phyloP scores from a whole-genome alignment of 2,329 filamentous ascomycete species.

The Pestalotiopsis sp. region DNA sequence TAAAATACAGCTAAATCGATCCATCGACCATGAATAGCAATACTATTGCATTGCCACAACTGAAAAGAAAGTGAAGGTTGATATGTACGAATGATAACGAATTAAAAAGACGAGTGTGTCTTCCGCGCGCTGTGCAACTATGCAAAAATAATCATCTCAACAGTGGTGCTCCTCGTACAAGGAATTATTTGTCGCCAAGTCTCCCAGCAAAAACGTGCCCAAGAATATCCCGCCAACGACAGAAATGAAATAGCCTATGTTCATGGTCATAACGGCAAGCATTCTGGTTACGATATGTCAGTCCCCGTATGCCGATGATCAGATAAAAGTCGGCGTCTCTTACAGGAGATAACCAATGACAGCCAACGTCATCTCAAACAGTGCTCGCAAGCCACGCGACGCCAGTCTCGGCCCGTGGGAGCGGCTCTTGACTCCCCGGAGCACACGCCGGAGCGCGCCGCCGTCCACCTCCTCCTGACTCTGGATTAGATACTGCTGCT shows the following conservation, averaged over 20 bases:
- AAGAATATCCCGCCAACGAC: constrained; percentile 60
- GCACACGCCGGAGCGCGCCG: constrained; percentile 30
- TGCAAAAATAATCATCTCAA: background rate
- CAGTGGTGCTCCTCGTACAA: constrained; percentile 13
- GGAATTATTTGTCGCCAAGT: constrained; percentile 40
- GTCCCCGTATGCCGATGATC: background rate
- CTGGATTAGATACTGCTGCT: constrained; percentile 44
- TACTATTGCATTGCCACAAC: no score
- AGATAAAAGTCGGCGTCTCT: background rate
- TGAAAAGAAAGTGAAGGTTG: no score
- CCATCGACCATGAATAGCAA: no score
- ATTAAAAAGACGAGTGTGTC: no score
- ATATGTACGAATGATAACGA: no score
- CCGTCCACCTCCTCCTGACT: constrained; percentile 57
- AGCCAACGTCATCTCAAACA: constrained; percentile 58
- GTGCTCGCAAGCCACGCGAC: constrained; percentile 62
- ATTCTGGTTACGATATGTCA: constrained; percentile 49
- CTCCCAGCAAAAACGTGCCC: constrained; percentile 42
- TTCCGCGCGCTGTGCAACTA: no score
- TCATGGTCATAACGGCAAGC: constrained; percentile 81
- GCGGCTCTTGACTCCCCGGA: background rate
- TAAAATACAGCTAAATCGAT: no score
- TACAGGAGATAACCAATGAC: constrained; percentile 67
- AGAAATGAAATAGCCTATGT: constrained; percentile 81
- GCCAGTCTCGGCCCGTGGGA: constrained; percentile 61